Base-by-base conservation (phyloP, 345 rosid genomes). In the Citrus hindsii region DNA sequence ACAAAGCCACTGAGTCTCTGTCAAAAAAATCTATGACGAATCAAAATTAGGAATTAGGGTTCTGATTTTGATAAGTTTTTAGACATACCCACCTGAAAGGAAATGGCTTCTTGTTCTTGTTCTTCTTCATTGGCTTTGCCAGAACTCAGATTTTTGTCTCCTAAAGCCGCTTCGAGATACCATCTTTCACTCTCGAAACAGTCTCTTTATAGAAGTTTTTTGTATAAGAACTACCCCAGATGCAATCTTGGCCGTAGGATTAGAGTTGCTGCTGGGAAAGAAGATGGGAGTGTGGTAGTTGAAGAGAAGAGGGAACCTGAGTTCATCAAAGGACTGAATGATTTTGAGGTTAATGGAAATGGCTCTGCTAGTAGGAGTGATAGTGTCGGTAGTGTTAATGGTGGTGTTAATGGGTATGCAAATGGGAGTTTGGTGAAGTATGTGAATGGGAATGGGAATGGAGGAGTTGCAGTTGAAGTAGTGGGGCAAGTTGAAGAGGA, bases 371-470 rank as follows among this genome's bases (percentile, higher is more conserved):
- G 67, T 72, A 24, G 74, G 4, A 71, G 70, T 9, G 9, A 16
- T 32, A 3, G 9, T 5, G 9, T 14, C n/a, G 69, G 76, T 56
- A 22, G 76, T 28, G 18, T 67, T 28, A 78, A 79, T 40, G 83
- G 86, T 12, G 73, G 40, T 77, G 53, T 77, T 70, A 72, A 85
- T 69, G 85, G 88, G 40, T 76, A 76, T 66, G 56, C 56, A 22
- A 89, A 89, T 71, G 94, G 94, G 67, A 87, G 91, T 80, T 84
- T 91, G 85, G 85, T 78, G 81, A 89, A 87, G 89, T 90, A 91
- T 78, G 91, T 77, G 65, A 90, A 84, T 35, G 88, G 86, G 32
- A 78, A 74, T 35, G 88, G 86, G 32, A 78, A 74, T 56, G 82
- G 73, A 59, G 80, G 73, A 59, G 80, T 76, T 46, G 84, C 71